A percentile compares a stretch with the other conserved stretches of the same genome.
These are phyloP conservation scores for Echinochloa phyllopogon DNA, from an alignment of 176 grass and related monocot species.

Conservation along the genomic window DNA sequence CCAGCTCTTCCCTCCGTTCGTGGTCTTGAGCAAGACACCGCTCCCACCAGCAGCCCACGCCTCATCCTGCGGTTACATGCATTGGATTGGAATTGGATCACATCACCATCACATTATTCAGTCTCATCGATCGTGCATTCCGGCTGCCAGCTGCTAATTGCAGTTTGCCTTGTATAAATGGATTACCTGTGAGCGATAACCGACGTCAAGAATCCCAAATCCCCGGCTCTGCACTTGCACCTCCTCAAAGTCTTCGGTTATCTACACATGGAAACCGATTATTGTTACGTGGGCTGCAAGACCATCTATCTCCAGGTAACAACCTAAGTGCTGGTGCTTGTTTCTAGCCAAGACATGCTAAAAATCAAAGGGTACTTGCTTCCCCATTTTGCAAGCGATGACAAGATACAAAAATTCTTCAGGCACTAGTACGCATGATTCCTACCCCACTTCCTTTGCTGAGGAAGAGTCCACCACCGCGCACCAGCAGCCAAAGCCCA, in stretches of 20 bases:
- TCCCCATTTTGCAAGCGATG: not conserved
- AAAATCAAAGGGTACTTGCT: not conserved
- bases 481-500: conserved; percentile 96
- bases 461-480: conserved; percentile 93
- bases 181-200: conserved; percentile 84
- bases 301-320: not conserved
- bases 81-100: not conserved
- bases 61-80: conserved; percentile 58
- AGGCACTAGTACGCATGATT: too few species aligned
- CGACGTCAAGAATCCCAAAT: conserved; percentile 95
- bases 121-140: not conserved
- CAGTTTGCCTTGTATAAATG: not conserved
- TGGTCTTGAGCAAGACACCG: conserved; percentile 78
- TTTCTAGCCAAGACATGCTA: not conserved
- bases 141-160: not conserved
- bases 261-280: conserved; percentile 43
- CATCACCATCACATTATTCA: not conserved
- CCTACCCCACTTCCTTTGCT: conserved; percentile 92
- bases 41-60: conserved; percentile 95
- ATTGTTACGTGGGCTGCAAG: not conserved
- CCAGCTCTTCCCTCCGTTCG: conserved; percentile 89
- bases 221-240: conserved; percentile 88
- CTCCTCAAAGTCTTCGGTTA: conserved; percentile 95
- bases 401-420: not conserved
- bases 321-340: too few species aligned